phyloP scores from a whole-genome alignment of 257 asterid genomes.

The Perilla frutescens region DNA sequence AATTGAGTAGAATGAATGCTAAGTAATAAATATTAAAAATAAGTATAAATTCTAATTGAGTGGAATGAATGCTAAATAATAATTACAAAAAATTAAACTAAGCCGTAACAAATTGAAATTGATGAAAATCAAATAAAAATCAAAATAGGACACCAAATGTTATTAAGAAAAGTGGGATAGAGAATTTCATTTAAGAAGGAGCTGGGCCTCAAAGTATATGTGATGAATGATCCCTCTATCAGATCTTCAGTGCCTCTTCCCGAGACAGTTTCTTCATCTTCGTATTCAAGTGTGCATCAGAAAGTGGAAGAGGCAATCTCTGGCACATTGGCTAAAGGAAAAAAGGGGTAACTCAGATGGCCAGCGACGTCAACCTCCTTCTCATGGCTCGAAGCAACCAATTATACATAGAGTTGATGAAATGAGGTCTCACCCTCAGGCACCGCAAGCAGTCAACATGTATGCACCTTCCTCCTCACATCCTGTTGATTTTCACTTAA shows the following conservation, averaged over 20 bases:
- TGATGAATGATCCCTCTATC: slow-evolving; percentile 66
- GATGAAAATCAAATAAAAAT: too few relatives aligned
- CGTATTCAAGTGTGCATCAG: slow-evolving; percentile 40
- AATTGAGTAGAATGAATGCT: too few relatives aligned
- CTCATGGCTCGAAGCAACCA: slow-evolving; percentile 45
- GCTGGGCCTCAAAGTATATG: slow-evolving; percentile 72
- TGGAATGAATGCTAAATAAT: too few relatives aligned
- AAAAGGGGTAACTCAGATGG: slow-evolving; percentile 49
- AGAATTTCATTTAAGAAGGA: too few relatives aligned
- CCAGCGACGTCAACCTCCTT: slow-evolving; percentile 41
- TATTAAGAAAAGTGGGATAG: rapidly evolving
- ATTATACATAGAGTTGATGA: slow-evolving; percentile 49
- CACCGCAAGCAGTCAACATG: slow-evolving; percentile 48
- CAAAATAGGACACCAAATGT: too few relatives aligned
- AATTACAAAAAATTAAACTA: too few relatives aligned
- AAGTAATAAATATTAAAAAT: too few relatives aligned
- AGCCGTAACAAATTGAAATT: too few relatives aligned
- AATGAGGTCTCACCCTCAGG: slow-evolving; percentile 59
- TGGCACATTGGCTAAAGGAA: slow-evolving; percentile 36
- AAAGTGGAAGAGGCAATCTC: slow-evolving; percentile 36
- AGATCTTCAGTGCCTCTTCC: slow-evolving; percentile 55
- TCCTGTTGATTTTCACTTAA: slow-evolving; percentile 64
- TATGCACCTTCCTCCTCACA: slow-evolving; percentile 58
- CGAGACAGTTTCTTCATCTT: slow-evolving; percentile 49
- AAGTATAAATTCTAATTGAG: too few relatives aligned